Evolutionary conservation across 2,329 filamentous ascomycete species (phyloP).

Genomic region (Lasiodiplodia hormozganensis): DNA sequence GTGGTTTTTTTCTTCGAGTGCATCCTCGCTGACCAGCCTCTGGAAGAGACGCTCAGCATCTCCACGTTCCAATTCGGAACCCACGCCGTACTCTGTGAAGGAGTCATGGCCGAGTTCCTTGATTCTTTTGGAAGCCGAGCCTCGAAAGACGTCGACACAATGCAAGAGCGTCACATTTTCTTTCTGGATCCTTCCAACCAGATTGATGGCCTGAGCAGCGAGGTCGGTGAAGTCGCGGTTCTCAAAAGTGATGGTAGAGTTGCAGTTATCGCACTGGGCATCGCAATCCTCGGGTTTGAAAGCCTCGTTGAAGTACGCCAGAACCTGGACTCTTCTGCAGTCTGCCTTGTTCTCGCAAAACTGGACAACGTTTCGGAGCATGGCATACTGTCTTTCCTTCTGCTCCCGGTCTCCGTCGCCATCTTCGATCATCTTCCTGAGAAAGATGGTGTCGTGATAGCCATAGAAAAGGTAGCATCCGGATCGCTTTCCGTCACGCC

Average conservation of each 20-base stretch:
- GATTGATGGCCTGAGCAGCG: conserved; percentile 72
- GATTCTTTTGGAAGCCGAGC: conserved; percentile 67
- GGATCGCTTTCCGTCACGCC: conserved; percentile 85
- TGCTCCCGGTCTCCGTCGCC: conserved; percentile 65
- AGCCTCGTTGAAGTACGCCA: conserved; percentile 91
- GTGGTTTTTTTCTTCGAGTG: conserved; percentile 73
- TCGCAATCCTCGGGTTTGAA: conserved; percentile 77
- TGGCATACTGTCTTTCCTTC: conserved; percentile 81
- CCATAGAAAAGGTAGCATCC: conserved; percentile 91
- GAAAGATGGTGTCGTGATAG: conserved; percentile 74
- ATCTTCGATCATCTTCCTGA: conserved; percentile 84
- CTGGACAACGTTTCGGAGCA: conserved; percentile 83
- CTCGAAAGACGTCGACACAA: conserved; percentile 84
- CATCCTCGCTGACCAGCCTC: conserved; percentile 74
- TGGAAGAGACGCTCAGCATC: conserved; percentile 88
- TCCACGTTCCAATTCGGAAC: conserved; percentile 72
- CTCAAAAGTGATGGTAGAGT: conserved; percentile 73
- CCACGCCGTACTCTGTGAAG: conserved; percentile 69
- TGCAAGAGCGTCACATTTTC: conserved; percentile 75
- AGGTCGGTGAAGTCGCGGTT: conserved; percentile 77
- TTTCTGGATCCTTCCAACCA: conserved; percentile 66
- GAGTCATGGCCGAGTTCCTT: conserved; percentile 56
- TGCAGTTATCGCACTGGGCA: conserved; percentile 87
- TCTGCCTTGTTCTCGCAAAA: conserved; percentile 91
- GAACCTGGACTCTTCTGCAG: conserved; percentile 85